These are phyloP conservation scores for Lachnellula occidentalis DNA, from an alignment of 2,329 filamentous ascomycete genomes.

Conservation along the genomic window DNA sequence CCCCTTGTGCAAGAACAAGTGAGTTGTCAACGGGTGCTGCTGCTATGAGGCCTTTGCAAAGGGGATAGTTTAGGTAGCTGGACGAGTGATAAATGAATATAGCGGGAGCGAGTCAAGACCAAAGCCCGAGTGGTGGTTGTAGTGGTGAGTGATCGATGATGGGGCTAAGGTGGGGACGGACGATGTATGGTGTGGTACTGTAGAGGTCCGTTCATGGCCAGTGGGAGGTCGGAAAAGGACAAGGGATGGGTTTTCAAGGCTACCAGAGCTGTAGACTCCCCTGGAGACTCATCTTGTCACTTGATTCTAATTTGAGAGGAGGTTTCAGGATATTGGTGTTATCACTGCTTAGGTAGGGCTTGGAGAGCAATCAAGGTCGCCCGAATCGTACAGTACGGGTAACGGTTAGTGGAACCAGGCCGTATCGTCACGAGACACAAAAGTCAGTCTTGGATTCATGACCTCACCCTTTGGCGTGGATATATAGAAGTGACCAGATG, in stretches of 20 bases:
- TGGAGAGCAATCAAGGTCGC: constrained; percentile 4
- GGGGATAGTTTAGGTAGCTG: not conserved
- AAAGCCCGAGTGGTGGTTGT: not conserved
- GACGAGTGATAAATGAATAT: not conserved
- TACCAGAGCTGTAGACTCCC: constrained; percentile 21
- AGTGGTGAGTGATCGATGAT: not conserved
- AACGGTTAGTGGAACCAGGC: constrained; percentile 8
- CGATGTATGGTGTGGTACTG: not conserved
- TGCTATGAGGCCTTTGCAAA: not conserved
- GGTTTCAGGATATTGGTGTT: constrained; percentile 14
- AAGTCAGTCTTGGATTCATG: too few species aligned
- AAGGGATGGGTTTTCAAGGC: constrained; percentile 10
- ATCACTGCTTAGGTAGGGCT: constrained; percentile 7
- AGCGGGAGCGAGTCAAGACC: not conserved
- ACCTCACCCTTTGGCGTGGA: too few species aligned
- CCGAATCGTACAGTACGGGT: not conserved
- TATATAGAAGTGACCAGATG: too few species aligned
- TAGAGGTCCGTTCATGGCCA: constrained; percentile 6
- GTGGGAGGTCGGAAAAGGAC: not conserved
- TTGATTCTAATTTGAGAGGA: constrained; percentile 6
- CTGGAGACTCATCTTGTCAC: constrained; percentile 19
- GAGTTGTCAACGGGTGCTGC: not conserved
- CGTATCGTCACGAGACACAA: constrained; percentile 3
- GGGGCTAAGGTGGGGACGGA: not conserved
- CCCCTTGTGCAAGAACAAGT: not conserved